Conservation (phyloP, 2,329 filamentous ascomycete species). For the Thielaviopsis cerberus region DNA sequence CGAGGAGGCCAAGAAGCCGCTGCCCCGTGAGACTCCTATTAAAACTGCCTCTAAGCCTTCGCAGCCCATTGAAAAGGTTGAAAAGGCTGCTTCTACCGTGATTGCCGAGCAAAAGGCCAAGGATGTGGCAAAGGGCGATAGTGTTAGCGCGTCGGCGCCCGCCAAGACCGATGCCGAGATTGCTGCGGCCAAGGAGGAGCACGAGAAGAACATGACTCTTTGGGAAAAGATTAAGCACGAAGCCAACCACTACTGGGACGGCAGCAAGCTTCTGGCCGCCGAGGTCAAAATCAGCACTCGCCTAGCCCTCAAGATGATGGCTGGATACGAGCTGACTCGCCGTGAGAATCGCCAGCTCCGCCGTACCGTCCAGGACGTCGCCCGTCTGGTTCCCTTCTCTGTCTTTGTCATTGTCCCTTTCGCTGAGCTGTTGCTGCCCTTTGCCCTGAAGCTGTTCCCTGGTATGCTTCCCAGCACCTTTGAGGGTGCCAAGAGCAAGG, state of each 20-base stretch:
- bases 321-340: constrained; percentile 86
- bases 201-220: constrained; percentile 71
- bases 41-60: constrained; percentile 11
- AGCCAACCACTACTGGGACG: constrained; percentile 89
- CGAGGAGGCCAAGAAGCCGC: constrained; percentile 73
- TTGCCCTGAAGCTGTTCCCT: constrained; percentile 87
- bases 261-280: constrained; percentile 79
- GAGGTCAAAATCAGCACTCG: constrained; percentile 87
- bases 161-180: constrained; percentile 23
- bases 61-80: constrained; percentile 17
- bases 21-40: constrained; percentile 31
- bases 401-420: constrained; percentile 95
- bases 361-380: constrained; percentile 84
- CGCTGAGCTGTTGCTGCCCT: constrained; percentile 75
- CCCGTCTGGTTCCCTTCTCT: constrained; percentile 82
- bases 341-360: constrained; percentile 84
- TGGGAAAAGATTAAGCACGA: constrained; percentile 93
- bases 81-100: constrained; percentile 14
- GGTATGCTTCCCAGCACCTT: constrained; percentile 96
- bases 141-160: constrained; percentile 18
- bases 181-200: constrained; percentile 39
- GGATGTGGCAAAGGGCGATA: constrained; percentile 14
- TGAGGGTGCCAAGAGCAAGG: constrained; percentile 77
- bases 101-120: constrained; percentile 16
- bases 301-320: constrained; percentile 89